Evolutionary conservation across 192 early-diverging fungal species (phyloP).

Genomic region (Podila minutissima): DNA sequence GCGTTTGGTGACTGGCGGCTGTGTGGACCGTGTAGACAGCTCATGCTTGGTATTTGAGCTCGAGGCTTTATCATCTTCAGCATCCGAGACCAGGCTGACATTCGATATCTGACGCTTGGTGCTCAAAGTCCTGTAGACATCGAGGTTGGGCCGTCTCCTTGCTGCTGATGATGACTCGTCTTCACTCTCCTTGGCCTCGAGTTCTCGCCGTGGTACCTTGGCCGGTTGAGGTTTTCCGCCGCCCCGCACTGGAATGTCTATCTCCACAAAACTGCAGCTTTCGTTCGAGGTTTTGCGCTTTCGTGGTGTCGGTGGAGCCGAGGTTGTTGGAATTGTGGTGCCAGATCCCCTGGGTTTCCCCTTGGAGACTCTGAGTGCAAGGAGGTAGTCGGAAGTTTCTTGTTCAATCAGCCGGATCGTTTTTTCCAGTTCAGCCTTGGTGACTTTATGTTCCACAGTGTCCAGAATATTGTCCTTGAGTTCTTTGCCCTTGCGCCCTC

Average conservation of each 20-base stretch:
- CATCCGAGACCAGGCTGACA: slow-evolving; percentile 32
- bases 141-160: neutral
- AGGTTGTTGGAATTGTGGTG: neutral
- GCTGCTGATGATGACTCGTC: neutral
- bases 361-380: slow-evolving; percentile 22
- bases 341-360: neutral
- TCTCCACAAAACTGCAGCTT: slow-evolving; percentile 1
- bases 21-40: neutral
- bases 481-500: slow-evolving; percentile 30
- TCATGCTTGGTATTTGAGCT: neutral
- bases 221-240: neutral
- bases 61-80: slow-evolving; percentile 1
- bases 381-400: slow-evolving; percentile 2
- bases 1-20: slow-evolving; percentile 18
- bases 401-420: slow-evolving; percentile 44
- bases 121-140: slow-evolving; percentile 5
- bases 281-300: slow-evolving; percentile 12
- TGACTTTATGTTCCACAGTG: slow-evolving; percentile 28
- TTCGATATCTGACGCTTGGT: slow-evolving; percentile 36
- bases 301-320: slow-evolving; percentile 12
- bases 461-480: slow-evolving; percentile 29
- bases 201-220: neutral
- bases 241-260: slow-evolving; percentile 16
- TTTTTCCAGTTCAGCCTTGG: slow-evolving; percentile 31
- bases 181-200: neutral